Evolutionary conservation across 2,329 filamentous ascomycete genomes (phyloP).

Genomic region (Proliferodiscus dingleyae): DNA sequence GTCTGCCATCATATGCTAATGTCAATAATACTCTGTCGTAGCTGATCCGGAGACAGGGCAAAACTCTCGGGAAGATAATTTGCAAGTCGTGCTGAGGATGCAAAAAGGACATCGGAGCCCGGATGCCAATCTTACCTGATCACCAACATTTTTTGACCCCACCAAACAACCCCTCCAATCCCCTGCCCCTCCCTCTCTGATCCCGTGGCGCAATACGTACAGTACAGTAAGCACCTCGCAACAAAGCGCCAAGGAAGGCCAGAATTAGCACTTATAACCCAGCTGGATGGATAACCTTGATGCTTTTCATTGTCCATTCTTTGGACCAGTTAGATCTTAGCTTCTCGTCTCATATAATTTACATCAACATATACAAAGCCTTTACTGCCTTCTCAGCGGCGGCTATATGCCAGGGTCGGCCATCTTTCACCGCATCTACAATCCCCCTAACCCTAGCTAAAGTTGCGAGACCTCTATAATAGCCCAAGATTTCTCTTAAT

Average conservation of each 20-base stretch:
- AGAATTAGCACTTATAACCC: too few species aligned
- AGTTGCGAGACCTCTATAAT: conserved; percentile 64
- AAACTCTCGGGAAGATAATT: too few species aligned
- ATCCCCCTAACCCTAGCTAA: conserved; percentile 63
- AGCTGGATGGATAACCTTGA: too few species aligned
- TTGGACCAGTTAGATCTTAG: neutral
- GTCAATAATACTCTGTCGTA: neutral
- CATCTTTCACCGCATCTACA: conserved; percentile 52
- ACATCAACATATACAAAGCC: conserved; percentile 62
- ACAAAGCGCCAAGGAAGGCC: too few species aligned
- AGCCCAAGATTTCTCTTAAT: conserved; percentile 63
- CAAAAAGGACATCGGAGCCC: neutral
- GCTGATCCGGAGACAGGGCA: too few species aligned
- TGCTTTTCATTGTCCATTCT: too few species aligned
- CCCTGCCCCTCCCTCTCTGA: neutral
- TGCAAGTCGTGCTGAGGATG: too few species aligned
- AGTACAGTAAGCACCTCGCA: too few species aligned
- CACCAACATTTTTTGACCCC: neutral
- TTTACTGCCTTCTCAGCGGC: conserved; percentile 64
- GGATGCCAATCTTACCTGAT: neutral
- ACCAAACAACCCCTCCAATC: neutral
- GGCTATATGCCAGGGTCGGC: conserved; percentile 74
- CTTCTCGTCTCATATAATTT: neutral
- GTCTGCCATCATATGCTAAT: conserved; percentile 19
- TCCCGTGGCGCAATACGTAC: too few species aligned